Base-by-base conservation (phyloP, 1,284 basidiomycete genomes). In the Amylostereum areolatum region DNA sequence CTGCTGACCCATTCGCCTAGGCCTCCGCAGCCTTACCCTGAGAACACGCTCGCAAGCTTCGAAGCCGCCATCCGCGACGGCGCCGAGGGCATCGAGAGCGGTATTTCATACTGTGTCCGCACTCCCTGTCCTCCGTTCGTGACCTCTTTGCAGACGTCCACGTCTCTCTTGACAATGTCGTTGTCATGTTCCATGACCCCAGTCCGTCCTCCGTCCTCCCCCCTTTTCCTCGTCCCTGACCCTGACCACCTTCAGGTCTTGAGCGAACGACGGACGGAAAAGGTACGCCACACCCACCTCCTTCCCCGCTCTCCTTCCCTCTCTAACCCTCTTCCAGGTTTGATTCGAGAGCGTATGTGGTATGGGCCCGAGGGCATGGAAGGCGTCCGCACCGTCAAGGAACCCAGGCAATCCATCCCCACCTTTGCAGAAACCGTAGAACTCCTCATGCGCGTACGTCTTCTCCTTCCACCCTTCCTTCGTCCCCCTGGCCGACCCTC, bases 151-250 rank as follows among this genome's bases (percentile, higher is more conserved):
- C 80, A 94, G 95, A 98, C 79, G 93, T 98, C 57, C 96, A 98
- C 69, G 88, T 97, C 63, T 95, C 95, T 46, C 69, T 78, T 57
- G 96, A 98, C 72, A 77, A 85, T 60, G 83, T 92, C 45, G 88
- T 98, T 44, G 69, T 98, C 54, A 94, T 98, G 91, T 97, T 96
- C 69, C 94, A 97, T 66, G 95, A 98, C 68, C 89, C 92, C 9
- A 81, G 87, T 86, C 58, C 61, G 81, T 63, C 32, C 50, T 52
- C 62, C 65, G 18, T 18, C n/a, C 25, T 28, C 36, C 3, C 44
- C 27, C 27, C 51, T 31, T 45, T 39, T 18, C 43, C n/a, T 42
- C 43, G 32, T 46, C 33, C 40, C 47, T 59, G 18, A 32, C 41
- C 49, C 41, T 18, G 48, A n/a, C 55, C 36, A 49, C 25, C 10